Evolutionary conservation across 73 alveolate species (phyloP), one percentile per base, ranked within the genome.

Genomic region (Tetrahymena elliotti): DNA sequence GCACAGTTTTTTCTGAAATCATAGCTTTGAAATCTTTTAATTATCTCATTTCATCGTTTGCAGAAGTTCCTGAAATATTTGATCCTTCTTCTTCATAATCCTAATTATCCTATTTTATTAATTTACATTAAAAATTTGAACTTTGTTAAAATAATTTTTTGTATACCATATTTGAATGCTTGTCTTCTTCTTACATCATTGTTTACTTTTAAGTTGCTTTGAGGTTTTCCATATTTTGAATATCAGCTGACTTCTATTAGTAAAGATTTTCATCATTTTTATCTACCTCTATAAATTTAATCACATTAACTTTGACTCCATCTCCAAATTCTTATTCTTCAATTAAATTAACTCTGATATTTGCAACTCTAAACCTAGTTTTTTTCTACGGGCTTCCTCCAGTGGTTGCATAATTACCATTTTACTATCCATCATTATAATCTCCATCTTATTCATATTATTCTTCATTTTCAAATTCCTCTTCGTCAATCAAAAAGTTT

Each of bases 1-100:
- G 96, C 36, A 84, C 96, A 11, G 96, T 94, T 47, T 94, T 94
- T 33, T 94, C 96, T 35, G 96, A 94, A 1, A 94, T 94, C 96
- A 94, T 84, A 5, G 96, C 96, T 33, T 94, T 94, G 6, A 94
- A 94, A 84, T 94, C 96, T 94, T 94, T 94, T 33, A 94, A 52
- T 27, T 94, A 53, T 84, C 96, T 94, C 96, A 94, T 94, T 34
- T 94, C 96, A 94, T 94, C 96, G 53, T 94, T 94, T 1, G 93
- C 95, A 31, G 96, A 94, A 31, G 94, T 94, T 34, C 96, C 96
- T 39, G 96, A 94, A 15, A 94, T 34, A 40, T 84, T 84, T 1
- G 96, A 94, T 84, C 93, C 96, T 4, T 94, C 96, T 22, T 94
- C 96, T 68, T 94, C 93, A n/a, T 93, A 54, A 84, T 94, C 93